Conservation (phyloP, 352 stramenopile species). For the Pythium inflatum region DNA sequence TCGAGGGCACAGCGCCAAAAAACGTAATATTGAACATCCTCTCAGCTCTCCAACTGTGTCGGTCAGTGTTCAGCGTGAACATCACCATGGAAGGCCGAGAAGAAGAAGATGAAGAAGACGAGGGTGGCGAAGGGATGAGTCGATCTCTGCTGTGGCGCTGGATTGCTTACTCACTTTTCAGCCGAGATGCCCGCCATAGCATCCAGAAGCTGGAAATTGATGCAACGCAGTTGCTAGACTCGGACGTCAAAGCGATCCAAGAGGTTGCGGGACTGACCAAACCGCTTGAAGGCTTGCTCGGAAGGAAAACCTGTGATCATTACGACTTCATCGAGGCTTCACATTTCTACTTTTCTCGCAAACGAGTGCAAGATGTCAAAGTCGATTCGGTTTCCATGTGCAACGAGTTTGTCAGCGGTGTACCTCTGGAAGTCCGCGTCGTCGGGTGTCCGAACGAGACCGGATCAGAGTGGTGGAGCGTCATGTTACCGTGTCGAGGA, state of each 20-base stretch:
- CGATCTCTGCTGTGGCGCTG: neutral
- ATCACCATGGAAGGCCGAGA: neutral
- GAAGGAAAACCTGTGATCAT: too few relatives aligned
- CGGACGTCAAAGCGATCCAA: neutral
- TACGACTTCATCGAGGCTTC: neutral
- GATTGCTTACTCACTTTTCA: slow-evolving; percentile 10
- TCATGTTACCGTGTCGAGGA: neutral
- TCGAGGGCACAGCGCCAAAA: too few relatives aligned
- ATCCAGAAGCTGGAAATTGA: neutral
- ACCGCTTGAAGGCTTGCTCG: too few relatives aligned
- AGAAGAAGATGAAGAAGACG: neutral
- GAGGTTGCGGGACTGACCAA: too few relatives aligned
- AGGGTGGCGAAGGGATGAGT: too few relatives aligned
- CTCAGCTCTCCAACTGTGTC: too few relatives aligned
- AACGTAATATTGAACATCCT: too few relatives aligned
- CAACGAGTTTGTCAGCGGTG: too few relatives aligned
- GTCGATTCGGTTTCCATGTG: too few relatives aligned
- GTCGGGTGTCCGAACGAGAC: neutral
- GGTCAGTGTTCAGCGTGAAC: too few relatives aligned
- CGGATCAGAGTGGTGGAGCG: neutral
- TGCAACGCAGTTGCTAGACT: neutral
- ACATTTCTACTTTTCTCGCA: neutral
- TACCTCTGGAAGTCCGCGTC: too few relatives aligned
- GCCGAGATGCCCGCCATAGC: neutral
- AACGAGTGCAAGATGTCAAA: neutral